A percentile compares a stretch with the other conserved stretches of the same genome.
These are phyloP conservation scores for Alliaria petiolata DNA, from an alignment of 345 rosid species.

Conservation along the genomic window DNA sequence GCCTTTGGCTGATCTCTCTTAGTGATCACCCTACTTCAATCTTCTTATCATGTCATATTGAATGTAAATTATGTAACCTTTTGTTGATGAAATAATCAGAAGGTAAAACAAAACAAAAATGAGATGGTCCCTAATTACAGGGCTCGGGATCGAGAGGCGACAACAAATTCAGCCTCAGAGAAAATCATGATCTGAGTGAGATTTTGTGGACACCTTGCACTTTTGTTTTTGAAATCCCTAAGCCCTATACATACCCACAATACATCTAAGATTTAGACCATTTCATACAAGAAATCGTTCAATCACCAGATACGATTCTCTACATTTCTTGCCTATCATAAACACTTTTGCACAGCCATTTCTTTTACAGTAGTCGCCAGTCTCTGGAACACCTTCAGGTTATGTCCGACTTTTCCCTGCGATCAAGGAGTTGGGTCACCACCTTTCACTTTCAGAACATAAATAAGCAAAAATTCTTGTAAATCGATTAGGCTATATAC, in stretches of 20 bases:
- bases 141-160: no score
- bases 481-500: constrained; percentile 22
- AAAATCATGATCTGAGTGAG: no score
- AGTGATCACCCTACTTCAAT: no score
- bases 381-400: constrained; percentile 75
- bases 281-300: constrained; percentile 5
- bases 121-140: no score
- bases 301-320: background rate
- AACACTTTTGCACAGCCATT: constrained; percentile 50
- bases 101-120: no score
- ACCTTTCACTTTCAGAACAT: background rate
- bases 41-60: no score
- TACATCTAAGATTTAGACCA: constrained; percentile 11
- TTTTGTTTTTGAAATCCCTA: background rate
- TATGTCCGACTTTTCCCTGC: constrained; percentile 77
- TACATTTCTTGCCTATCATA: background rate
- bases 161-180: no score
- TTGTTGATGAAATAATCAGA: no score
- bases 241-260: background rate
- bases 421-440: background rate
- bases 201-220: background rate
- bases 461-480: background rate
- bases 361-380: constrained; percentile 75
- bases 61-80: no score
- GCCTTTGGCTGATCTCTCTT: no score